Percentiles rank a stretch among this genome's conserved stretches.
These are phyloP conservation scores for Euphrasia arctica DNA, from an alignment of 305 asterid genomes.

Conservation along the genomic window DNA sequence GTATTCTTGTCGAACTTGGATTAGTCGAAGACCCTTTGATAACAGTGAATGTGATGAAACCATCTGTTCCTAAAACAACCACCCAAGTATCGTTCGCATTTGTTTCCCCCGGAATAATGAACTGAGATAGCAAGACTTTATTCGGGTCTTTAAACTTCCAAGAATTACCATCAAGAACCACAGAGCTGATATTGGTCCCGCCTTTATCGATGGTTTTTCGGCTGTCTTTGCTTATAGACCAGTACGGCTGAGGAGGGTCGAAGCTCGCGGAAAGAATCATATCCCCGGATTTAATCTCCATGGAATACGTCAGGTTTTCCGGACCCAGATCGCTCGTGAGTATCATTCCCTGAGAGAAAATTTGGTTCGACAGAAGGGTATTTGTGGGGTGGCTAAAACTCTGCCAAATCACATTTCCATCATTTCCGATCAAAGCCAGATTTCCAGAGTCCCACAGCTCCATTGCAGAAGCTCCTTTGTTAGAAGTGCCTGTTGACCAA, in stretches of 20 bases:
- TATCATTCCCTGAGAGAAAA: slow-evolving; percentile 58
- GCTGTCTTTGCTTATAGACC: slow-evolving; percentile 63
- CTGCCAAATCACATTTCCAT: slow-evolving; percentile 65
- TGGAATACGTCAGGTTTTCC: slow-evolving; percentile 57
- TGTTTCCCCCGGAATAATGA: slow-evolving; percentile 47
- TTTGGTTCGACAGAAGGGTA: slow-evolving; percentile 67
- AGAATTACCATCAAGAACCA: slow-evolving; percentile 46
- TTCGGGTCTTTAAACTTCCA: slow-evolving; percentile 63
- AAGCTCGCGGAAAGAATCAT: slow-evolving; percentile 65
- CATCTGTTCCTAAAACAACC: slow-evolving; percentile 59
- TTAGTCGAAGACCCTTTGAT: slow-evolving; percentile 39
- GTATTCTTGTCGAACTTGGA: slow-evolving; percentile 49
- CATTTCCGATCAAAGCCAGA: slow-evolving; percentile 53
- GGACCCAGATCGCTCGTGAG: slow-evolving; percentile 54
- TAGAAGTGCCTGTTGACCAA: slow-evolving; percentile 63
- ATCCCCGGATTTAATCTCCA: slow-evolving; percentile 71
- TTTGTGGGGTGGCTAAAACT: slow-evolving; percentile 74
- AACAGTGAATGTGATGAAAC: slow-evolving; percentile 50
- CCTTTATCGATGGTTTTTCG: slow-evolving; percentile 59
- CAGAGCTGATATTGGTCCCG: slow-evolving; percentile 37
- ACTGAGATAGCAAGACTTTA: slow-evolving; percentile 52
- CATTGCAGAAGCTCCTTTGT: slow-evolving; percentile 65
- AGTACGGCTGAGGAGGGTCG: slow-evolving; percentile 62
- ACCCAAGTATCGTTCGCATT: slow-evolving; percentile 54
- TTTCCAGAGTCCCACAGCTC: slow-evolving; percentile 72